These are phyloP conservation scores for Verticillium isaacii DNA, from an alignment of 2,329 filamentous ascomycete species.

Conservation along the genomic window DNA sequence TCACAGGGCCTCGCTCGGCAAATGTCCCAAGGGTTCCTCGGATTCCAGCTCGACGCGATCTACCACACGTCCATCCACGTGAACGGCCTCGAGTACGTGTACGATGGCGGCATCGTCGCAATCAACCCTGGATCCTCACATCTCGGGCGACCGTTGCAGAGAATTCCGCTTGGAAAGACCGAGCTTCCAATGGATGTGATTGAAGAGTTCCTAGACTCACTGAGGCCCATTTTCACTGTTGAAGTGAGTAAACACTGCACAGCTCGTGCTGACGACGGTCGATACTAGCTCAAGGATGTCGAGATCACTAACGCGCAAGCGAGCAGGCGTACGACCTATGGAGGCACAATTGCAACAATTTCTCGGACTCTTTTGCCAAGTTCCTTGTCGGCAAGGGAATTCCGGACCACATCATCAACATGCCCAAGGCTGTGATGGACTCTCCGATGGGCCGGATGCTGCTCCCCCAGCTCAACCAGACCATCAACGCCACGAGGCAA, in stretches of 20 bases:
- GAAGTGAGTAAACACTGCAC: slow-evolving; percentile 44
- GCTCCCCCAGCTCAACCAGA: slow-evolving; percentile 60
- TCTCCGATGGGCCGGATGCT: slow-evolving; percentile 89
- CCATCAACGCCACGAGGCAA: slow-evolving; percentile 43
- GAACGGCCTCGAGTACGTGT: slow-evolving; percentile 81
- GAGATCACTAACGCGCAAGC: background rate
- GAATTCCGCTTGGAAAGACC: slow-evolving; percentile 69
- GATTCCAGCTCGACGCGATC: slow-evolving; percentile 75
- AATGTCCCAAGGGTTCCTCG: slow-evolving; percentile 47
- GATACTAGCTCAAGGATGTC: too few relatives aligned
- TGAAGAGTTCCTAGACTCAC: slow-evolving; percentile 79
- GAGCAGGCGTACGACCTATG: slow-evolving; percentile 78
- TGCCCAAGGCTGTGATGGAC: slow-evolving; percentile 79
- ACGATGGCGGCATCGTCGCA: slow-evolving; percentile 80
- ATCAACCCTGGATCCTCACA: slow-evolving; percentile 80
- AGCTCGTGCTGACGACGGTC: background rate
- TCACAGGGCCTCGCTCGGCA: slow-evolving; percentile 56
- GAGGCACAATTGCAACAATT: slow-evolving; percentile 96
- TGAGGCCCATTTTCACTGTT: slow-evolving; percentile 76
- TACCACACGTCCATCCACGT: slow-evolving; percentile 93
- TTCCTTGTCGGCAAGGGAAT: slow-evolving; percentile 88
- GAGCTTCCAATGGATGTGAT: slow-evolving; percentile 76
- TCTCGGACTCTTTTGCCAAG: slow-evolving; percentile 85
- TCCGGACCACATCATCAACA: slow-evolving; percentile 76
- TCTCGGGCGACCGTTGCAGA: slow-evolving; percentile 77